Percentiles rank a stretch among this genome's conserved stretches.
These are phyloP conservation scores for Citrus medica DNA, from an alignment of 345 rosid species.

Conservation along the genomic window DNA sequence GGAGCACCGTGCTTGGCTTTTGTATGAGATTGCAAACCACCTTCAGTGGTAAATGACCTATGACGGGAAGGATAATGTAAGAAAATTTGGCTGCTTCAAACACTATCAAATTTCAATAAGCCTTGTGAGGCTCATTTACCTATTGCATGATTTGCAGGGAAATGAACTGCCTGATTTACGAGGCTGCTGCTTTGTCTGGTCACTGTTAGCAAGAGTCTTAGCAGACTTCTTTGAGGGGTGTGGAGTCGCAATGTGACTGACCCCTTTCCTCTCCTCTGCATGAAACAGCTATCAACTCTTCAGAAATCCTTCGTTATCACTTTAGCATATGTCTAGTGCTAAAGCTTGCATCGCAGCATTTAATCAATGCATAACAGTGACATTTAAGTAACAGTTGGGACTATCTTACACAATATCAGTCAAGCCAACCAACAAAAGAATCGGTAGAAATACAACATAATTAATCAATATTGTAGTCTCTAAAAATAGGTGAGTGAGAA, in stretches of 20 bases:
- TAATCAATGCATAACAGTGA: neutral
- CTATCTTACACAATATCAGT: neutral
- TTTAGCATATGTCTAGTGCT: neutral
- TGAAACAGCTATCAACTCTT: neutral
- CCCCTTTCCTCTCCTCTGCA: constrained; percentile 59
- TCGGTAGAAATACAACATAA: neutral
- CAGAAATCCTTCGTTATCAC: neutral
- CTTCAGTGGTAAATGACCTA: constrained; percentile 66
- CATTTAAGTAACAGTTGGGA: neutral
- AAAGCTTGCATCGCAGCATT: neutral
- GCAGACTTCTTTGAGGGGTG: constrained; percentile 63
- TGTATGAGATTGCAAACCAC: constrained; percentile 65
- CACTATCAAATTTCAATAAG: neutral
- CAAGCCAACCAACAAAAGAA: neutral
- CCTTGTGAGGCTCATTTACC: constrained; percentile 18
- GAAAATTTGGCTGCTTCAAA: neutral
- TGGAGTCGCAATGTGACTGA: constrained; percentile 61
- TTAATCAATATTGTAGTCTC: neutral
- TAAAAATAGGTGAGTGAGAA: neutral
- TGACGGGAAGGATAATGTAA: neutral
- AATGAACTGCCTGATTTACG: constrained; percentile 40
- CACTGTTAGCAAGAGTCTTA: constrained; percentile 40
- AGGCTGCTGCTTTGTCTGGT: constrained; percentile 42
- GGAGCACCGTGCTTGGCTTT: constrained; percentile 73
- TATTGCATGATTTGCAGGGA: constrained; percentile 63